A percentile compares a stretch with the other conserved stretches of the same genome.
Evolutionary conservation across 106 monocot species (phyloP).

Genomic region (Dioscorea zingiberensis): DNA sequence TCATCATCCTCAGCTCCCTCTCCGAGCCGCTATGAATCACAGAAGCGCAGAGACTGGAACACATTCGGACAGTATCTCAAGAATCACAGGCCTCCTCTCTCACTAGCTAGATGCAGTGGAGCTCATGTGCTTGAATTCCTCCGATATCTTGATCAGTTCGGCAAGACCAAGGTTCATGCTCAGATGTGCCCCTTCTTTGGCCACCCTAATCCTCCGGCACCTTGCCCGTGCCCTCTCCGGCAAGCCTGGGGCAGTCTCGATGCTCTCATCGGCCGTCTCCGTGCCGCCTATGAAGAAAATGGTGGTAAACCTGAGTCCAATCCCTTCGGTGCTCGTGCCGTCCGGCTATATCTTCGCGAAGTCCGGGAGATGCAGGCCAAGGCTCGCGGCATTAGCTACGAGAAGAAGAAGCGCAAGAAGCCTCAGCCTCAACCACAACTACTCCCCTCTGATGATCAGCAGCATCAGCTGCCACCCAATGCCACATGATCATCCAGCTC

Average conservation of each 20-base stretch:
- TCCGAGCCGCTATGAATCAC: conserved; percentile 35
- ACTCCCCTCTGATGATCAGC: too few species aligned
- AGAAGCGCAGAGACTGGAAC: conserved; percentile 69
- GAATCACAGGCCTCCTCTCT: conserved; percentile 57
- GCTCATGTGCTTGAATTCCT: conserved; percentile 66
- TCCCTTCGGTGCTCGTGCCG: conserved; percentile 2
- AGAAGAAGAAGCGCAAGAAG: conserved; percentile 10
- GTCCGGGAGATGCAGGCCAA: conserved; percentile 4
- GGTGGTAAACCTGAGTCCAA: background rate
- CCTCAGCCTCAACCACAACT: background rate
- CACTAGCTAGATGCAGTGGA: conserved; percentile 50
- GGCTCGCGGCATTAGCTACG: conserved; percentile 1
- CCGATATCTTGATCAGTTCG: conserved; percentile 61
- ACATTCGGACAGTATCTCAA: conserved; percentile 48
- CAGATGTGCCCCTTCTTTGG: conserved; percentile 1
- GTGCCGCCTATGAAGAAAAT: background rate
- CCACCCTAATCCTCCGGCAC: background rate
- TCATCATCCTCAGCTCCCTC: background rate
- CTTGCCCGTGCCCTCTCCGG: background rate
- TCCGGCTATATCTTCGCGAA: background rate
- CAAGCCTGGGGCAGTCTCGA: background rate
- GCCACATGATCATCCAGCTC: too few species aligned
- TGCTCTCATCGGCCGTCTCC: background rate
- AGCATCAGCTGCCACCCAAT: too few species aligned
- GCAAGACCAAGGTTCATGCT: conserved; percentile 40